Conservation (phyloP, 805 yeast species). For the Isabelozyma gotoi region DNA sequence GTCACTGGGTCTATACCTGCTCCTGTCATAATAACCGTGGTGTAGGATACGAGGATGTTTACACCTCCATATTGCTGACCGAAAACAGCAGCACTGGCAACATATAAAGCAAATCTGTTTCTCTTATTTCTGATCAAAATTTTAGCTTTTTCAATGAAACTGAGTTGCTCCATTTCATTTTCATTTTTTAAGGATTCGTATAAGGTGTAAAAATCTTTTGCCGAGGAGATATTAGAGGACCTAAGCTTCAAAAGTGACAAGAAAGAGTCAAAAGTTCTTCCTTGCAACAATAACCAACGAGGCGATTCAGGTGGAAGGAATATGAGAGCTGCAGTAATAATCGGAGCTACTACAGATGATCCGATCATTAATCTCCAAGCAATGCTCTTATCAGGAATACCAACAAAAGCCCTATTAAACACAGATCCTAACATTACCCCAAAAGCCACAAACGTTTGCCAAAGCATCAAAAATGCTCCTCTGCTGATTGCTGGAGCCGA, state of each 20-base stretch:
- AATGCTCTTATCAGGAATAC: not conserved
- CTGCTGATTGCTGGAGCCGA: constrained; percentile 11
- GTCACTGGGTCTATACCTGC: constrained; percentile 5
- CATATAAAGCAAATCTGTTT: constrained; percentile 10
- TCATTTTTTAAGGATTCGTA: constrained; percentile 6
- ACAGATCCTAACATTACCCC: constrained; percentile 16
- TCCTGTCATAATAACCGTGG: constrained; percentile 5
- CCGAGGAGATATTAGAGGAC: constrained; percentile 6
- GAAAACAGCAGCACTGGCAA: constrained; percentile 10
- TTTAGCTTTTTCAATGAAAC: not conserved
- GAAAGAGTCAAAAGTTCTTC: constrained; percentile 14
- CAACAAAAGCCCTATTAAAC: constrained; percentile 9
- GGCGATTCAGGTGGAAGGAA: constrained; percentile 24
- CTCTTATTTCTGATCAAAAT: constrained; percentile 5
- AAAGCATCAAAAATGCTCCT: constrained; percentile 12
- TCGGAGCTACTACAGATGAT: constrained; percentile 8
- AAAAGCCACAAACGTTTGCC: constrained; percentile 15
- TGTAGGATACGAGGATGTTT: constrained; percentile 10
- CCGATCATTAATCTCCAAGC: constrained; percentile 17
- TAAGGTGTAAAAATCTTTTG: constrained; percentile 11
- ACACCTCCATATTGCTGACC: constrained; percentile 17
- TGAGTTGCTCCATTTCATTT: constrained; percentile 3
- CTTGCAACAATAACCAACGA: constrained; percentile 18
- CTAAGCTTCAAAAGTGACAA: constrained; percentile 8
- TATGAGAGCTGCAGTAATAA: constrained; percentile 10